Base-by-base conservation (phyloP, 306 rosid genomes). In the Cicer judaicum region DNA sequence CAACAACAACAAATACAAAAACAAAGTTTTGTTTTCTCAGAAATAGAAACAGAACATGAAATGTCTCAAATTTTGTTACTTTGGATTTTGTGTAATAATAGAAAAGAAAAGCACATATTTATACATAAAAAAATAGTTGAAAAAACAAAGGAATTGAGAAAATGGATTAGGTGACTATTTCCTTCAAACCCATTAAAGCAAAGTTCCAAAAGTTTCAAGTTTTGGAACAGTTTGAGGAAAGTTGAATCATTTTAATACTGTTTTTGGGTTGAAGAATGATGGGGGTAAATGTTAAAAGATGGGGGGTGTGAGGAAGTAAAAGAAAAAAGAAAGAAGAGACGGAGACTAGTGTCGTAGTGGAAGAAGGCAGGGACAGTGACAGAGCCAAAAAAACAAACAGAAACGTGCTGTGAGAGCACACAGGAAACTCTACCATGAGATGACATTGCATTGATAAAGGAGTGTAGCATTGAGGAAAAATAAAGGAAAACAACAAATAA, bases 351-450 rank as follows among this genome's bases (percentile, higher is more conserved):
- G 82, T 52, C 62, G 59, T 46, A 74, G 80, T 67, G 74, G 84
- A 65, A 75, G 80, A 57, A 76, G 85, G 71, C 34, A 60, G 82
- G 57, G 80, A 84, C 75, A 50, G 79, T 49, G 83, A 73, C 82
- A 61, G 82, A 70, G 80, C 72, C 73, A 69, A 86, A 76, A 84
- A 52, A 29, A 29, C 36, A 81, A 84, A 81, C 83, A 87, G 82
- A 80, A 83, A 84, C 89, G 88, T 84, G 84, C 84, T 62, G 82
- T 89, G 81, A 76, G 84, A 78, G 81, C 54, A 75, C 88, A 83
- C 83, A 74, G 79, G 72, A 64, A 67, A 68, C 48, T 39, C 79
- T 49, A 78, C 57, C 63, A 15, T 24, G 64, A 70, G 75, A 48
- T 75, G 69, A 84, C 75, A 74, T 71, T 84, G 78, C 84, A 56